phyloP scores from a whole-genome alignment of 2,329 filamentous ascomycete species.

The Huntiella decipiens region DNA sequence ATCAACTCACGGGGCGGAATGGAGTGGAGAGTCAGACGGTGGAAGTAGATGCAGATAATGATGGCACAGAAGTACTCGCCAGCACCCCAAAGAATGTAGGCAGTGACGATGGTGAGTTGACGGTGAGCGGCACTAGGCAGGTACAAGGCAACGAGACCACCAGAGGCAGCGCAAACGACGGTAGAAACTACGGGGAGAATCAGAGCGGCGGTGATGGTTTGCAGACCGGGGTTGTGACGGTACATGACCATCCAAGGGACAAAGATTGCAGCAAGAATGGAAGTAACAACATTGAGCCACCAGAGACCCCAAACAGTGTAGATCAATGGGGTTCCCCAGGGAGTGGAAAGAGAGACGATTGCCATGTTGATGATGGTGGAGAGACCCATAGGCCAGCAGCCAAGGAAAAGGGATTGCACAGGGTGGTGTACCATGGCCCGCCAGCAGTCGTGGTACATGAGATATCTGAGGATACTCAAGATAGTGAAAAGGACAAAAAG shows the following conservation, averaged over 20 bases:
- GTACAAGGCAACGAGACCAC: constrained; percentile 42
- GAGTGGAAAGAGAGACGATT: constrained; percentile 38
- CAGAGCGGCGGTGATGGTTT: constrained; percentile 43
- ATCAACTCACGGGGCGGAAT: constrained; percentile 48
- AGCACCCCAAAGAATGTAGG: constrained; percentile 51
- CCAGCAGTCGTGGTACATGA: constrained; percentile 47
- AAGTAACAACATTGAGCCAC: constrained; percentile 36
- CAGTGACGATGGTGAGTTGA: constrained; percentile 41
- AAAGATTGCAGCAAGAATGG: constrained; percentile 32
- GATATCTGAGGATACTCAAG: constrained; percentile 41
- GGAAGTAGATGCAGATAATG: constrained; percentile 51
- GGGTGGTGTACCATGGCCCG: constrained; percentile 47
- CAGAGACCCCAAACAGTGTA: constrained; percentile 37
- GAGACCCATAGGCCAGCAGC: constrained; percentile 49
- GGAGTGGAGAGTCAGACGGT: constrained; percentile 46
- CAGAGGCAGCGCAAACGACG: constrained; percentile 45
- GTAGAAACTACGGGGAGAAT: constrained; percentile 50
- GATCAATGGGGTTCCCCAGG: constrained; percentile 38
- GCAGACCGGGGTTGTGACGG: constrained; percentile 26
- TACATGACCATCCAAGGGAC: constrained; percentile 38
- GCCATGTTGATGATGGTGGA: constrained; percentile 43
- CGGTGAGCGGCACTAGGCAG: constrained; percentile 36
- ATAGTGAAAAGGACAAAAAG: constrained; percentile 36
- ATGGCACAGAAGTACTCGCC: constrained; percentile 38
- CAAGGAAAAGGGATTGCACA: constrained; percentile 48